Conservation (phyloP, 345 rosid species). For the Citrus sinensis region DNA sequence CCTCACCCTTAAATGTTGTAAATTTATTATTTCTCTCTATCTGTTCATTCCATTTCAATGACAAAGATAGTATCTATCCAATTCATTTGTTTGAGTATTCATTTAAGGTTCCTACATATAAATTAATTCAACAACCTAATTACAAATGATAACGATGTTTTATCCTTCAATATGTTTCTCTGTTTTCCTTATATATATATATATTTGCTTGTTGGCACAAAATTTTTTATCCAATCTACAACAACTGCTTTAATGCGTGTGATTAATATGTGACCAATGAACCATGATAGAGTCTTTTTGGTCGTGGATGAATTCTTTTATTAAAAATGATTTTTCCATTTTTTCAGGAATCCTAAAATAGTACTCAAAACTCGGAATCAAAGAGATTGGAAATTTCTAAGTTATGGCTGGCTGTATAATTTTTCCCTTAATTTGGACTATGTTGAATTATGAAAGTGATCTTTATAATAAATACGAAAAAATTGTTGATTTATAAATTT, state of each 20-base stretch:
- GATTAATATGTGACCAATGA: background rate
- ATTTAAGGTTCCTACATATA: background rate
- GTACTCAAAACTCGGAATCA: too few relatives aligned
- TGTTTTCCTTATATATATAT: too few relatives aligned
- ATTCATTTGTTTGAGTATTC: too few relatives aligned
- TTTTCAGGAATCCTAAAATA: too few relatives aligned
- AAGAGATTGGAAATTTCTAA: too few relatives aligned
- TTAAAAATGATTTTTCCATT: too few relatives aligned
- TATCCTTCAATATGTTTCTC: background rate
- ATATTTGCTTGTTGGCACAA: background rate
- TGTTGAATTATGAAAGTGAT: too few relatives aligned
- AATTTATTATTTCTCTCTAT: background rate
- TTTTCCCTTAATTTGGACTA: too few relatives aligned
- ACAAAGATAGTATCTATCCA: background rate
- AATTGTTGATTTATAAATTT: too few relatives aligned
- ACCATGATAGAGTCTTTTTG: background rate
- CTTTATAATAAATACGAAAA: too few relatives aligned
- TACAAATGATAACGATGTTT: constrained; percentile 9
- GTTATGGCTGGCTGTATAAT: too few relatives aligned
- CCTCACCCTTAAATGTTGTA: too few relatives aligned
- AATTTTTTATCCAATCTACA: background rate
- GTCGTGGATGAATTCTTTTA: background rate
- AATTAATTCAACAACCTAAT: background rate
- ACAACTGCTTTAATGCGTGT: background rate
- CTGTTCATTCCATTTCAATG: background rate